Evolutionary conservation across 768 basidiomycete species (phyloP).

Genomic region (Collybia sp.): DNA sequence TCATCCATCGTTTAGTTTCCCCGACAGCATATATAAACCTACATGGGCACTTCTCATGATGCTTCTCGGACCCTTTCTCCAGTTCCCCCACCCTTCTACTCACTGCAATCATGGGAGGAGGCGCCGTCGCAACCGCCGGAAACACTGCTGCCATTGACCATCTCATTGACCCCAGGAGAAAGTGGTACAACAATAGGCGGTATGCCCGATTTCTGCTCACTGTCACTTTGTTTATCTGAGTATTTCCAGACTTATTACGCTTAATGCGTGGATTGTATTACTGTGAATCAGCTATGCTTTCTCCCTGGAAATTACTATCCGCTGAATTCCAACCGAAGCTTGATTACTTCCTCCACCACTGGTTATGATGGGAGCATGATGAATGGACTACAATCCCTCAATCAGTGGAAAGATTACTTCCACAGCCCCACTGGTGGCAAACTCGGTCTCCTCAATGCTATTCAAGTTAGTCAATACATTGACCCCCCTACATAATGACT

Average conservation of each 20-base stretch:
- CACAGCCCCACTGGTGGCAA: slow-evolving; percentile 46
- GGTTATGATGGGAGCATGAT: slow-evolving; percentile 79
- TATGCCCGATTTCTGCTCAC: slow-evolving; percentile 14
- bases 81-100: slow-evolving; percentile 14
- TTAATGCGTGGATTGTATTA: slow-evolving; percentile 69
- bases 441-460: slow-evolving; percentile 72
- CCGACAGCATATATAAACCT: too few species aligned
- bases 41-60: too few species aligned
- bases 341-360: slow-evolving; percentile 69
- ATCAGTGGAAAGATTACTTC: slow-evolving; percentile 65
- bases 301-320: not conserved
- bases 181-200: slow-evolving; percentile 78
- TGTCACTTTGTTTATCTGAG: not conserved
- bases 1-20: too few species aligned
- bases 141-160: slow-evolving; percentile 37
- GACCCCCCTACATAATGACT: not conserved
- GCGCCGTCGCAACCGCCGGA: slow-evolving; percentile 34
- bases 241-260: slow-evolving; percentile 45
- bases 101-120: slow-evolving; percentile 49
- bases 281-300: slow-evolving; percentile 30
- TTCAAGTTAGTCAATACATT: slow-evolving; percentile 44
- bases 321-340: slow-evolving; percentile 31
- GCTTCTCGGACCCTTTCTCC: slow-evolving; percentile 26
- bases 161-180: slow-evolving; percentile 59
- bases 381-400: slow-evolving; percentile 72